A percentile compares a stretch with the other conserved stretches of the same genome.
phyloP scores from a whole-genome alignment of 139 green algal genomes.

The Chlamydomonas sp. region DNA sequence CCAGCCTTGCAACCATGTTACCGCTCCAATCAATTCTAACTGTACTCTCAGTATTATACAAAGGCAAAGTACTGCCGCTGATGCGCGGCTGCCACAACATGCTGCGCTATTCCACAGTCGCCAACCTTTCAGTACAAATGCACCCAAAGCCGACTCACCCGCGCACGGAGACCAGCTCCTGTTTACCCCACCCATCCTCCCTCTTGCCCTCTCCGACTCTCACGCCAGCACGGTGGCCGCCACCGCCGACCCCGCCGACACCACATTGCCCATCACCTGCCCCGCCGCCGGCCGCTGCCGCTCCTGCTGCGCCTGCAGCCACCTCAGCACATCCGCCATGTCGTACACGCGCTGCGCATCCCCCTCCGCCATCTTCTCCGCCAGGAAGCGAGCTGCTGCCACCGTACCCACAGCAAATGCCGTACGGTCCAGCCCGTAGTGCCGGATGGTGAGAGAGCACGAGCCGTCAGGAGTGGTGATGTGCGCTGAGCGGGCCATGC shows the following conservation, averaged over 20 bases:
- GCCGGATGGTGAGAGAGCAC: constrained; percentile 6
- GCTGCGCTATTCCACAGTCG: too few species aligned
- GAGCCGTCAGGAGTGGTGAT: not conserved
- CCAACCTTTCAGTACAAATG: too few species aligned
- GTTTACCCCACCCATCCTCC: too few species aligned
- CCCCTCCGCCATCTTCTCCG: constrained; percentile 60
- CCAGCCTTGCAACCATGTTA: too few species aligned
- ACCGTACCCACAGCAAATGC: constrained; percentile 94
- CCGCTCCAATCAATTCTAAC: too few species aligned
- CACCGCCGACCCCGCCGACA: not conserved
- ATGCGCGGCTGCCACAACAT: too few species aligned
- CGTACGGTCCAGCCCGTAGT: constrained; percentile 28
- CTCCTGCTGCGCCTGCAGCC: not conserved
- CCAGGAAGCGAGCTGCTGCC: constrained; percentile 90
- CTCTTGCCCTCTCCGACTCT: too few species aligned
- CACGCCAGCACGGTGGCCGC: too few species aligned
- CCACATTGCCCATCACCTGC: not conserved
- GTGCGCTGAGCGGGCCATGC: constrained; percentile 5
- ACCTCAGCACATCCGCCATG: constrained; percentile 96
- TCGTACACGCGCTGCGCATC: constrained; percentile 87
- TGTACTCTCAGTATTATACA: too few species aligned
- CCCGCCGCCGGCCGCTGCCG: not conserved
- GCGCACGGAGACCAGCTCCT: too few species aligned
- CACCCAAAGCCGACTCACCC: too few species aligned
- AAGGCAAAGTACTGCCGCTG: too few species aligned